Percentiles rank a stretch among this genome's conserved stretches.
These are phyloP conservation scores for Aspergillus sp. DNA, from an alignment of 2,329 filamentous ascomycete genomes.

Conservation along the genomic window DNA sequence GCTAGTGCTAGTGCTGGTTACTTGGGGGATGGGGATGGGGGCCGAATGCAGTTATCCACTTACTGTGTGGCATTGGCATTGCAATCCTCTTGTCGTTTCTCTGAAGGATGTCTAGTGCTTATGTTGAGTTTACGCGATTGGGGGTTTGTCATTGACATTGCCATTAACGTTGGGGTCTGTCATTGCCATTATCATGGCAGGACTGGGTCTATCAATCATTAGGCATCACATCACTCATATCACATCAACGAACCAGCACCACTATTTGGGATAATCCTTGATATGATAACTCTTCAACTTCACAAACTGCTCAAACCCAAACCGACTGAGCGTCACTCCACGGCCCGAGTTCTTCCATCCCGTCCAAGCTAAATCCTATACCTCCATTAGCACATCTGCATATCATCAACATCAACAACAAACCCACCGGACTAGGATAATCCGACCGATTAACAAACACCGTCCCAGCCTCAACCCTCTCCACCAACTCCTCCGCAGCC, in stretches of 20 bases:
- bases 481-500: conserved; percentile 71
- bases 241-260: too few species aligned
- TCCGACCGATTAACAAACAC: conserved; percentile 93
- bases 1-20: too few species aligned
- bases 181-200: background rate
- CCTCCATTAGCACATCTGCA: background rate
- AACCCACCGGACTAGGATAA: conserved; percentile 79
- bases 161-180: background rate
- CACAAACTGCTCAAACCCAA: conserved; percentile 88
- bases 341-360: conserved; percentile 94
- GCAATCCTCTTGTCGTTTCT: too few species aligned
- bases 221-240: too few species aligned
- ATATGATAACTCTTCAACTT: conserved; percentile 93
- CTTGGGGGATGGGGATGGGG: too few species aligned
- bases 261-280: conserved; percentile 43
- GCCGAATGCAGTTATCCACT: too few species aligned
- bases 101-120: background rate
- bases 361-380: conserved; percentile 83
- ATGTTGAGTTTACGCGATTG: background rate
- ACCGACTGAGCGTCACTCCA: conserved; percentile 79
- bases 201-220: too few species aligned
- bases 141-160: background rate
- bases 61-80: too few species aligned
- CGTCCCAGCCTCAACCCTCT: conserved; percentile 82
- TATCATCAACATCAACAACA: background rate